Evolutionary conservation across 164 flowering plant genomes (phyloP).

Genomic region (Vitis rupestris): DNA sequence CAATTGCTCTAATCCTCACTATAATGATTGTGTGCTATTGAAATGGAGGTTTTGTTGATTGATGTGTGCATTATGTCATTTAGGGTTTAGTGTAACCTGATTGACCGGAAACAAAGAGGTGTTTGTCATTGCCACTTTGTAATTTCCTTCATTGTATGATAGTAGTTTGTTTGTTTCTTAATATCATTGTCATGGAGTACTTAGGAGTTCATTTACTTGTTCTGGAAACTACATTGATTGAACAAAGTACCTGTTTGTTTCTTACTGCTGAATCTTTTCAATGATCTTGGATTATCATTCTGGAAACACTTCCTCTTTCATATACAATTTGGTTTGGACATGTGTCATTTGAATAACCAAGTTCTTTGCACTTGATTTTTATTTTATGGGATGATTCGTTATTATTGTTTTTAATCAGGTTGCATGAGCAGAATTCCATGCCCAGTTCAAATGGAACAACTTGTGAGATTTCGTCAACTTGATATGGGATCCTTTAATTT

Average conservation of each 20-base stretch:
- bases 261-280: neutral
- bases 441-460: neutral
- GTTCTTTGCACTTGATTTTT: neutral
- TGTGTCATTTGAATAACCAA: neutral
- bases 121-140: constrained; percentile 45
- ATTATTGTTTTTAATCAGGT: constrained; percentile 3
- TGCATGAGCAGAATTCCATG: neutral
- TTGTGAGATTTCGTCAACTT: neutral
- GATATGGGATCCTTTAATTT: neutral
- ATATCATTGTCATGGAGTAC: neutral
- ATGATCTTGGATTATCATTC: neutral
- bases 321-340: neutral
- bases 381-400: neutral
- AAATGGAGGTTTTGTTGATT: constrained; percentile 30
- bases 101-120: constrained; percentile 52
- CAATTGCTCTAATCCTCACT: constrained; percentile 3
- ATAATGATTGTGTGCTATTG: constrained; percentile 4
- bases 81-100: constrained; percentile 67
- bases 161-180: constrained; percentile 4
- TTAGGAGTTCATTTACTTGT: neutral
- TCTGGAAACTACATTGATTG: neutral
- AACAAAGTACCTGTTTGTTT: neutral
- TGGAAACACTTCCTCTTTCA: no score
- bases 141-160: constrained; percentile 42
- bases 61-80: constrained; percentile 41